Evolutionary conservation across 2,329 filamentous ascomycete genomes (phyloP).

Genomic region (Ophioceras dolichostomum): DNA sequence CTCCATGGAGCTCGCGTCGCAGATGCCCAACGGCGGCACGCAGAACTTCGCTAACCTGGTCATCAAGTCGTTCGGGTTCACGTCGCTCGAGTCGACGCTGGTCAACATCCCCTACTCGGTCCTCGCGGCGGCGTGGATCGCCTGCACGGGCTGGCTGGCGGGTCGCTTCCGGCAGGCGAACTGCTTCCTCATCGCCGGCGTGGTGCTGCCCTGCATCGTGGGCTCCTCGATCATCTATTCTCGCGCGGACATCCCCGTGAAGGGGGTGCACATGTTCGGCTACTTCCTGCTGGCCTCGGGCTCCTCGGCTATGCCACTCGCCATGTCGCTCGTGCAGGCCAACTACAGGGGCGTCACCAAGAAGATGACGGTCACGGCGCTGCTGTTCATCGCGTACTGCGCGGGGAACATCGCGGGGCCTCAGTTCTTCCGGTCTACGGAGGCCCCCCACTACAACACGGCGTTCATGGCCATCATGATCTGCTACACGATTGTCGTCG

Average conservation of each 20-base stretch:
- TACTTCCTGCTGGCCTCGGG: constrained; percentile 45
- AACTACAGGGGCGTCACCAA: constrained; percentile 46
- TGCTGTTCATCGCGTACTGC: constrained; percentile 44
- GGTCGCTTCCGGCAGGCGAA: constrained; percentile 37
- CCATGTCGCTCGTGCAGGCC: constrained; percentile 40
- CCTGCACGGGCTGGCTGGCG: constrained; percentile 35
- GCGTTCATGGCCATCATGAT: constrained; percentile 43
- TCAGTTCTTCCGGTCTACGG: constrained; percentile 36
- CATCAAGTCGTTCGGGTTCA: constrained; percentile 42
- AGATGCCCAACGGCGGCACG: constrained; percentile 51
- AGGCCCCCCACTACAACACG: constrained; percentile 38
- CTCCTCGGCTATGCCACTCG: constrained; percentile 39
- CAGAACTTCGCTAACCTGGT: constrained; percentile 47
- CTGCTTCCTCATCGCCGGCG: constrained; percentile 35
- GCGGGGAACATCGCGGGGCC: constrained; percentile 43
- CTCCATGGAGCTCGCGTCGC: constrained; percentile 35
- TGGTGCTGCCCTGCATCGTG: constrained; percentile 36
- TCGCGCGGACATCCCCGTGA: constrained; percentile 15
- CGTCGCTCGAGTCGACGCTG: constrained; percentile 38
- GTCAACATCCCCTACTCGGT: constrained; percentile 48
- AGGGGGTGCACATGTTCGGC: constrained; percentile 37
- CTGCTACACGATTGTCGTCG: constrained; percentile 38
- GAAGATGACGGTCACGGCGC: constrained; percentile 45
- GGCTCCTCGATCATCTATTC: constrained; percentile 40
- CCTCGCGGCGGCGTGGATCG: constrained; percentile 33